Conservation (phyloP, 257 asterid species). For the Avicennia marina region DNA sequence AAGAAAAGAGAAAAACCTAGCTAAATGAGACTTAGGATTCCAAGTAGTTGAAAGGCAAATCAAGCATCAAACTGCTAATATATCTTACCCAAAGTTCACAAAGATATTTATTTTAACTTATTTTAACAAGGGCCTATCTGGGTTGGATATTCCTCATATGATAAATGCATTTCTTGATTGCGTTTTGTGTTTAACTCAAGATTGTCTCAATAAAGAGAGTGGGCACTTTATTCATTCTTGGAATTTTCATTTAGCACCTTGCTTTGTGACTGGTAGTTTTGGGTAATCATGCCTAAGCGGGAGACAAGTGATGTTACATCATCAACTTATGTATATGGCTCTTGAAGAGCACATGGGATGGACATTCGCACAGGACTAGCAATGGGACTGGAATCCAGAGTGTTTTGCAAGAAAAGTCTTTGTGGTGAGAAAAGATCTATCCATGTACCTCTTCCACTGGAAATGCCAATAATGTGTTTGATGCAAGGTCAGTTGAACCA, state of each 20-base stretch:
- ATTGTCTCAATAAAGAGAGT: background rate
- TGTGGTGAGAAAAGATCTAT: slow-evolving; percentile 1
- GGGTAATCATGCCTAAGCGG: slow-evolving; percentile 6
- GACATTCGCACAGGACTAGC: slow-evolving; percentile 20
- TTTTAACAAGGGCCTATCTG: no score
- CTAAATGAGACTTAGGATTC: no score
- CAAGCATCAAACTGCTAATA: no score
- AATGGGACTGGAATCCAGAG: background rate
- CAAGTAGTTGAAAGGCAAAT: no score
- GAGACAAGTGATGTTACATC: slow-evolving; percentile 33
- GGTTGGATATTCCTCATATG: background rate
- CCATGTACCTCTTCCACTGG: slow-evolving; percentile 9
- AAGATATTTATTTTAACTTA: no score
- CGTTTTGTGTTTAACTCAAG: background rate
- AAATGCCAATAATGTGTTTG: no score
- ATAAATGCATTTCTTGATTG: background rate
- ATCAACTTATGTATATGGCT: slow-evolving; percentile 17
- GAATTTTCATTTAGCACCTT: background rate
- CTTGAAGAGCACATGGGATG: slow-evolving; percentile 36
- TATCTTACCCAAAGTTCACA: no score
- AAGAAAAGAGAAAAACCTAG: no score
- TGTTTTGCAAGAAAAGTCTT: background rate
- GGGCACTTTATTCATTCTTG: no score
- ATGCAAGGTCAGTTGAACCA: no score
- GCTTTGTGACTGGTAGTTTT: background rate